Conservation (phyloP, 371 early-diverging fungal genomes). For the Mortierella sp. region DNA sequence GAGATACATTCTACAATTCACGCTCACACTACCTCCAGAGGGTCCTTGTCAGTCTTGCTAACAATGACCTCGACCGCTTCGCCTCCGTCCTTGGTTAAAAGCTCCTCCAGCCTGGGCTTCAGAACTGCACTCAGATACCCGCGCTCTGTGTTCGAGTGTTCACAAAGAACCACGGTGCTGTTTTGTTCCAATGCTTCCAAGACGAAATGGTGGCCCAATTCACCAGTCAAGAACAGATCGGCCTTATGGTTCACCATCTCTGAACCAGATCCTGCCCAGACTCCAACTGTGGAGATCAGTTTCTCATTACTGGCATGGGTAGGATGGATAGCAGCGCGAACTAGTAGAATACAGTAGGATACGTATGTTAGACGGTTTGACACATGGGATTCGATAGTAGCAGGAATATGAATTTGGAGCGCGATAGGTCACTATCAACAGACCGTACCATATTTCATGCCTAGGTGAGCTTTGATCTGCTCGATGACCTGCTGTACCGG, state of each 20-base stretch:
- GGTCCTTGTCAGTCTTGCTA: constrained; percentile 77
- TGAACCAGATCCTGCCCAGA: constrained; percentile 93
- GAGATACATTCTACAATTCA: too few relatives aligned
- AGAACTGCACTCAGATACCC: constrained; percentile 85
- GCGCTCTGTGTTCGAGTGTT: constrained; percentile 95
- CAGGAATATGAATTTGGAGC: neutral
- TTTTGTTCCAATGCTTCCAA: constrained; percentile 79
- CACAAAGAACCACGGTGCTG: constrained; percentile 92
- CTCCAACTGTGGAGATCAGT: constrained; percentile 81
- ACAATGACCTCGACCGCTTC: constrained; percentile 71
- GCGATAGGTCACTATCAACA: neutral
- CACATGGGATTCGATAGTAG: too few relatives aligned
- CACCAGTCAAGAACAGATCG: constrained; percentile 94
- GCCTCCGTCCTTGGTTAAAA: constrained; percentile 61
- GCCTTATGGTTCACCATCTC: constrained; percentile 52
- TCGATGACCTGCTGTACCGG: constrained; percentile 67
- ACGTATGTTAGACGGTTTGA: too few relatives aligned
- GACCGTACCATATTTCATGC: constrained; percentile 67
- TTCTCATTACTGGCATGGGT: constrained; percentile 55
- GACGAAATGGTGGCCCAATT: constrained; percentile 94
- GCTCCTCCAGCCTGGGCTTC: constrained; percentile 68
- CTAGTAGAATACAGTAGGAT: too few relatives aligned
- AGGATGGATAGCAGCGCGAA: constrained; percentile 79
- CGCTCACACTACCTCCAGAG: constrained; percentile 71
- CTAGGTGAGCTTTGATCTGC: constrained; percentile 71